Base-by-base conservation (phyloP, 495 filamentous ascomycete genomes). In the Penicillium paradoxum region DNA sequence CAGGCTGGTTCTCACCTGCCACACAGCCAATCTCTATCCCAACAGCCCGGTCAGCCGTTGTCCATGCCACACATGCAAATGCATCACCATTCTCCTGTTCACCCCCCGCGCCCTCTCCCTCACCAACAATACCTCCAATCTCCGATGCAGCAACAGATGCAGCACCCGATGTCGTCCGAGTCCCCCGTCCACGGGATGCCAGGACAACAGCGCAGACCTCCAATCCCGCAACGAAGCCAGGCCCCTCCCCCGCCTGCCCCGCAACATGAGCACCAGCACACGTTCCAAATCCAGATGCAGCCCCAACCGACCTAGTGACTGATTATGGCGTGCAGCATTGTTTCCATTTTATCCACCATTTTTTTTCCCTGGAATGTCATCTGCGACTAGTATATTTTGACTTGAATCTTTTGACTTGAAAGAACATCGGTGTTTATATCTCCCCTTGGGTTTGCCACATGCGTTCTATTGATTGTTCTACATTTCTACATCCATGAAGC, bases 241-340 rank as follows among this genome's bases (percentile, higher is more conserved):
- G 54, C 55, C 9, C 59, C 59, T 19, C 59, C 60, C 3, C 45
- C 55, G 1, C 63, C 63, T 24, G 58, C 63, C 21, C 63, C 63
- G 0, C 64, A 67, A 29, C 59, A 63, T 51, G 60, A 66, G 24
- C 60, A 66, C 19, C 63, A 66, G 33, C 63, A 66, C 39, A 64
- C 60, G 6, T 66, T 66, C 55, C 63, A 66, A 25, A 50, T 66
- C 17, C 57, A 66, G 42, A 52, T 66, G 22, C 54, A 61, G 18
- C 52, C 55, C 5, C 57, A 67, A 40, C 57, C 61, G 14, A 65
- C 54, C 34, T 57, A 45, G 50, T 10, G 11, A n/a, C 24, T 9
- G 10, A 18, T n/a, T 37, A 17, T 36, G 30, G 9, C 14, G n/a
- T 11, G 4, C 29, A 34, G 1, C 11, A 13, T 37, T 8, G 4